Base-by-base conservation (phyloP, 2,329 filamentous ascomycete species). In the Pestalotiopsis sp. region DNA sequence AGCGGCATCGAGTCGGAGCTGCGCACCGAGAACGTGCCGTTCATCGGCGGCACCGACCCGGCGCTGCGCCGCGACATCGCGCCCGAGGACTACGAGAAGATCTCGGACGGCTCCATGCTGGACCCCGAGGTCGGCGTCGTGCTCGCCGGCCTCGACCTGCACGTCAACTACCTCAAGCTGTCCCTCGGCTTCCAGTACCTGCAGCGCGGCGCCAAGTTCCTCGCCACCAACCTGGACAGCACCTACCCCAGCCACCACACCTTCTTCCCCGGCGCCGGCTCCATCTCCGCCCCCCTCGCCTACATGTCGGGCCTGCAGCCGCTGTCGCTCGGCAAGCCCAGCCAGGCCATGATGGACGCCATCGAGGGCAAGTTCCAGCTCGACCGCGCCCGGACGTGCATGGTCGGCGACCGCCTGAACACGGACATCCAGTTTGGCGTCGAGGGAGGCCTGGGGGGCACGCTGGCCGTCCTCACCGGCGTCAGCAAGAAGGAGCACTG, bases 261-360 rank as follows among this genome's bases (percentile, higher is more conserved):
- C 57, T 88, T 99, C 72, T 98, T 99, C 81, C 94, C 96, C 1
- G 96, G 96, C 6, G 96, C 96, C 0, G 96, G 96, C 1, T 92
- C 93, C 2, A 91, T 94, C 72, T 91, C 91, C 64, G 90, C 93
- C 31, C 94, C 94, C 2, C 82, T 99, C 69, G 85, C 91, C 67
- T 92, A 92, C 78, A 94, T 94, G 85, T 85, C 88, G 4, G 85
- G 85, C 20, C 82, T 89, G 78, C 86, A 92, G 75, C 95, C 96
- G 0, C 81, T 94, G 39, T 90, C 93, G 3, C 83, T 98, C 56
- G 96, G 96, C 0, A 99, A 99, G 83, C 96, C 96, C 3, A 97
- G 94, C 78, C 94, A 97, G 84, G 95, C 95, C 4, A 99, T 99
- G 96, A 97, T 99, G 95, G 95, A 98, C 80, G 94, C 96, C 3